phyloP scores from a whole-genome alignment of 139 green algal species.

The Zygnema cylindricum region DNA sequence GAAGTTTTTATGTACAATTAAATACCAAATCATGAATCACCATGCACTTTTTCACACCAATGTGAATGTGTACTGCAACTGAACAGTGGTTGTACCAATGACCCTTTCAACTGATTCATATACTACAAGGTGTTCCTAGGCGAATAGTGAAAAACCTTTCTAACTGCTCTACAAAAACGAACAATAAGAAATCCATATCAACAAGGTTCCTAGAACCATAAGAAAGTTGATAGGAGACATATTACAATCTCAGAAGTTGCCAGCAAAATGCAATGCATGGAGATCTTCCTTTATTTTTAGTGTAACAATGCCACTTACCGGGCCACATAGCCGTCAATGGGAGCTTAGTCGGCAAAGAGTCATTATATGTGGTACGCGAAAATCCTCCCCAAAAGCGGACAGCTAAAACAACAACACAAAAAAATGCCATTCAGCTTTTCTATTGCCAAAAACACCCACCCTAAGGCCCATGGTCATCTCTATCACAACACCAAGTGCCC shows the following conservation, averaged over 20 bases:
- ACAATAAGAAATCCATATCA: not conserved
- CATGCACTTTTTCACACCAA: no score
- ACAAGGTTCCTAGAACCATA: no score
- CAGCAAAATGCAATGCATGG: not conserved
- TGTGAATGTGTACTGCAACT: not conserved
- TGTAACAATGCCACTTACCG: not conserved
- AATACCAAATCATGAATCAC: no score
- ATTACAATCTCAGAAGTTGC: no score
- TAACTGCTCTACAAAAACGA: not conserved
- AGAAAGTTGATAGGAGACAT: no score
- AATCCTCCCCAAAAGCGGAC: not conserved
- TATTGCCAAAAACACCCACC: no score
- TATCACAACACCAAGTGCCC: no score
- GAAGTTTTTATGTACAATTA: no score
- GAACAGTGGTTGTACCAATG: not conserved
- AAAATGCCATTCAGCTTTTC: no score
- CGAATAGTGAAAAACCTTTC: not conserved
- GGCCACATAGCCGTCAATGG: not conserved
- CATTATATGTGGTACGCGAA: not conserved
- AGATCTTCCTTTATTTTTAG: not conserved
- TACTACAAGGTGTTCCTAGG: not conserved
- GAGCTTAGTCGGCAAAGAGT: not conserved
- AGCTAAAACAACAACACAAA: no score
- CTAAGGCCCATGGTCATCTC: no score
- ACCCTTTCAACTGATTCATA: not conserved